phyloP scores from a whole-genome alignment of 169 alveolate species.

The Theileria annulata region DNA sequence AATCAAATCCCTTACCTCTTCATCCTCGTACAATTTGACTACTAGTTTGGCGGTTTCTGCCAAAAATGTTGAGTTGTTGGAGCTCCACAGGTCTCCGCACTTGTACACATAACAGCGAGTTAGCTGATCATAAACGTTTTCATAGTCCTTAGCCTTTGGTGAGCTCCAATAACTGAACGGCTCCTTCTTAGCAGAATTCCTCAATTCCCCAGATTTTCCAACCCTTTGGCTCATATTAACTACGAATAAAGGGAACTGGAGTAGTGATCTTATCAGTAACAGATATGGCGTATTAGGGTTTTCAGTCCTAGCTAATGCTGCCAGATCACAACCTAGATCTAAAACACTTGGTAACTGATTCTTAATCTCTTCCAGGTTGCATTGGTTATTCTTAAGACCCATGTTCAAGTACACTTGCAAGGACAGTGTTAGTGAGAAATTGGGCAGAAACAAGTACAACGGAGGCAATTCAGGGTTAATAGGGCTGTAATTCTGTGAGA shows the following conservation, averaged over 20 bases:
- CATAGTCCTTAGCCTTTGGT: background rate
- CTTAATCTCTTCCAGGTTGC: conserved; percentile 15
- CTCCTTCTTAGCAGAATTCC: conserved; percentile 5
- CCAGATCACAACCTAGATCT: conserved; percentile 16
- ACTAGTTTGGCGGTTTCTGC: conserved; percentile 39
- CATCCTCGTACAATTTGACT: conserved; percentile 26
- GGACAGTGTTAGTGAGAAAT: conserved; percentile 54
- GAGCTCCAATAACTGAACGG: conserved; percentile 32
- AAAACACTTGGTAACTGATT: too few species aligned
- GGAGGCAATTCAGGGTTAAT: conserved; percentile 14
- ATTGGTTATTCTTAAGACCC: conserved; percentile 17
- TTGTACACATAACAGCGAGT: conserved; percentile 43
- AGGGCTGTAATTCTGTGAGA: conserved; percentile 3
- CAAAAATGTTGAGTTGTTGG: conserved; percentile 21
- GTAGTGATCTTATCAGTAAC: conserved; percentile 30
- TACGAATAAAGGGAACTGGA: conserved; percentile 42
- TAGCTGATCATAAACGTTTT: conserved; percentile 14
- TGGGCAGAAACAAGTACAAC: conserved; percentile 51
- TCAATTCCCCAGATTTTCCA: conserved; percentile 19
- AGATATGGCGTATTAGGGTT: conserved; percentile 27
- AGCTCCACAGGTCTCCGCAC: conserved; percentile 56
- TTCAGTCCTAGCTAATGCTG: background rate
- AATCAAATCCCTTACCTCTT: conserved; percentile 7
- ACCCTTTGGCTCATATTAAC: conserved; percentile 15
- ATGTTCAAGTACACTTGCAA: conserved; percentile 31